Base-by-base conservation (phyloP, 208 protist species). In the Acanthamoeba triangularis region DNA sequence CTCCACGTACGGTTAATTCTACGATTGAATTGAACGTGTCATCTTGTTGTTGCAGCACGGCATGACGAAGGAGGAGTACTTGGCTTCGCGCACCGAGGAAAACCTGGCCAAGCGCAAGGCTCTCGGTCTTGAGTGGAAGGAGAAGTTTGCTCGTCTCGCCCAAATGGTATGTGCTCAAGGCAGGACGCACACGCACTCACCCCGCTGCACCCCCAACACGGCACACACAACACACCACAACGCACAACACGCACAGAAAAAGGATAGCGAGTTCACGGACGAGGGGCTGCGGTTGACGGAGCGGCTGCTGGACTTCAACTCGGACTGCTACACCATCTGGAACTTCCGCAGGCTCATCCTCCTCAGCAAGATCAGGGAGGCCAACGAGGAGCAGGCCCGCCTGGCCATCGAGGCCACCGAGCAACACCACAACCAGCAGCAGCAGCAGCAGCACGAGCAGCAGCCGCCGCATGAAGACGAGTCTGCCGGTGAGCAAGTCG, bases 281-380 rank as follows among this genome's bases (percentile, higher is more conserved):
- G 56, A 69, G 41, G 84, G 56, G 0, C 33, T 91, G 25, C 56
- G 35, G 54, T 30, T 91, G 33, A 72, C 84, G 25, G 84, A 91
- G 54, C 10, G 59, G 84, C 56, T 91, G 84, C 49, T 91, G 30
- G 84, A 63, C 84, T 72, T 72, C 49, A 91, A 91, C 84, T 47
- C 84, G 35, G 84, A 91, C 30, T 91, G 84, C 37, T 91, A 91
- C 56, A 91, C 84, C 54, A 41, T 91, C n/a, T 91, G 84, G 84
- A 91, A 91, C 56, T 63, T 91, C 56, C 84, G 84, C 18, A 65
- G 84, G 84, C 28, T 63, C 30, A 33, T 69, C 35, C 49, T 91
- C 16, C 84, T 91, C 84, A 33, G 37, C 84, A 91, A 61, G 59
- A 41, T 91, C 28, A 41, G 30, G 41, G 56, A 91, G 59, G 84